Evolutionary conservation across 768 basidiomycete species (phyloP).

Genomic region (Auricularia cornea): DNA sequence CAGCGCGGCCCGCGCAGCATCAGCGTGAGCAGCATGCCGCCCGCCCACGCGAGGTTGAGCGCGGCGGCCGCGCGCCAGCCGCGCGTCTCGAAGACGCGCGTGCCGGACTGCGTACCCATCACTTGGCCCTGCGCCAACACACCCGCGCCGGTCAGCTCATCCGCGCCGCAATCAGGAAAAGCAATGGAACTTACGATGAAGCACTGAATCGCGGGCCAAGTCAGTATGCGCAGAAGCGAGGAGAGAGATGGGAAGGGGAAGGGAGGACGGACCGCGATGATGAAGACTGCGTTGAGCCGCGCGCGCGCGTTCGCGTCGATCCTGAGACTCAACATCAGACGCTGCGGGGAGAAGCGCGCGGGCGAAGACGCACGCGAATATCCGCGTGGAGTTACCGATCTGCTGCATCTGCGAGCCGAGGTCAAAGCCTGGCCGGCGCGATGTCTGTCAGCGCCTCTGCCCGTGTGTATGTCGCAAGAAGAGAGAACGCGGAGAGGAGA

Average conservation of each 20-base stretch:
- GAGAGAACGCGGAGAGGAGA: too few species aligned
- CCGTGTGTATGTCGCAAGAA: too few species aligned
- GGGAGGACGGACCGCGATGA: slow-evolving; percentile 58
- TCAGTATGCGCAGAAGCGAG: not conserved
- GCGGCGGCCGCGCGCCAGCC: slow-evolving; percentile 66
- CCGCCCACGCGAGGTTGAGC: slow-evolving; percentile 51
- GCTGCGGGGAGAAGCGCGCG: too few species aligned
- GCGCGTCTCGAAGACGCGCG: slow-evolving; percentile 54
- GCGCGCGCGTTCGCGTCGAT: slow-evolving; percentile 45
- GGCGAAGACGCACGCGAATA: not conserved
- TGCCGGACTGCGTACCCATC: slow-evolving; percentile 70
- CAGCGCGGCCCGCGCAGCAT: slow-evolving; percentile 51
- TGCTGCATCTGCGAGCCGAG: slow-evolving; percentile 66
- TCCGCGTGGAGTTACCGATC: not conserved
- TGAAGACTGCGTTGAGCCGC: slow-evolving; percentile 66
- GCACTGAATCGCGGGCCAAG: slow-evolving; percentile 37
- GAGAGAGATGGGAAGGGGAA: too few species aligned
- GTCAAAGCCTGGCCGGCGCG: too few species aligned
- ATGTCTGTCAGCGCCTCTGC: too few species aligned
- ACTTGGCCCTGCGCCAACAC: slow-evolving; percentile 77
- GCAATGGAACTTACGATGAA: too few species aligned
- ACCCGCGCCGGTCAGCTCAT: too few species aligned
- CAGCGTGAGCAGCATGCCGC: slow-evolving; percentile 47
- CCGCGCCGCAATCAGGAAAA: too few species aligned
- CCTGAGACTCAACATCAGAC: too few species aligned